A percentile compares a stretch with the other conserved stretches of the same genome.
phyloP scores from a whole-genome alignment of 1,139 yeast species.

The Pichia inconspicua region DNA sequence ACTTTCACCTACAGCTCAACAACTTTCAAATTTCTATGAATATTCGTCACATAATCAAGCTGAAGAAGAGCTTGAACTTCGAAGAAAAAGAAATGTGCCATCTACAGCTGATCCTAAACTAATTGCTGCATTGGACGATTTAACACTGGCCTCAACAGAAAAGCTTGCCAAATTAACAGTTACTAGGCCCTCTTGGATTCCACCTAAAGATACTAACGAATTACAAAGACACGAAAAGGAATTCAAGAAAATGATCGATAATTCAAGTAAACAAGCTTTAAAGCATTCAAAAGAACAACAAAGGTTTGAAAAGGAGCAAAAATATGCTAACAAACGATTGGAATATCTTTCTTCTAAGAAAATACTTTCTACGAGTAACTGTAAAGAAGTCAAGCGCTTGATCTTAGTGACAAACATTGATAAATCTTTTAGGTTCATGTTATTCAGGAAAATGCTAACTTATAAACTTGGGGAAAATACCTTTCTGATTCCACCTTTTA shows the following conservation, averaged over 20 bases:
- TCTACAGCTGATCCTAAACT: conserved; percentile 19
- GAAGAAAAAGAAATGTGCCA: conserved; percentile 18
- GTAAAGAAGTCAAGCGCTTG: conserved; percentile 33
- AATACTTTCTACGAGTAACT: conserved; percentile 30
- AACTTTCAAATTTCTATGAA: conserved; percentile 36
- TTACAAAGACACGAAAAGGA: conserved; percentile 36
- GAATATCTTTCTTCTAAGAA: conserved; percentile 26
- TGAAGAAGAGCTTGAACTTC: conserved; percentile 30
- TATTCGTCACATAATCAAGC: conserved; percentile 31
- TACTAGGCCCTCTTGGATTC: conserved; percentile 45
- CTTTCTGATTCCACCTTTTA: conserved; percentile 8
- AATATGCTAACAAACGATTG: conserved; percentile 31
- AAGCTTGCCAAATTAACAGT: conserved; percentile 34
- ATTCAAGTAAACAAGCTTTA: conserved; percentile 31
- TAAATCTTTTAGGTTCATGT: background rate
- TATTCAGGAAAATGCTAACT: conserved; percentile 6
- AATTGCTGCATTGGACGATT: conserved; percentile 33
- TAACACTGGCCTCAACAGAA: conserved; percentile 38
- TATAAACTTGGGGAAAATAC: conserved; percentile 6
- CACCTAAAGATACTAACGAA: conserved; percentile 39
- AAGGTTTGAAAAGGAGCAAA: conserved; percentile 26
- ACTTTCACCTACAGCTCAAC: conserved; percentile 35
- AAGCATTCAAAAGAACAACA: conserved; percentile 22
- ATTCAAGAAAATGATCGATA: conserved; percentile 33
- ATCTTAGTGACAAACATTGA: conserved; percentile 19